Conservation (phyloP, 495 filamentous ascomycete genomes). For the Cetradonia linearis region DNA sequence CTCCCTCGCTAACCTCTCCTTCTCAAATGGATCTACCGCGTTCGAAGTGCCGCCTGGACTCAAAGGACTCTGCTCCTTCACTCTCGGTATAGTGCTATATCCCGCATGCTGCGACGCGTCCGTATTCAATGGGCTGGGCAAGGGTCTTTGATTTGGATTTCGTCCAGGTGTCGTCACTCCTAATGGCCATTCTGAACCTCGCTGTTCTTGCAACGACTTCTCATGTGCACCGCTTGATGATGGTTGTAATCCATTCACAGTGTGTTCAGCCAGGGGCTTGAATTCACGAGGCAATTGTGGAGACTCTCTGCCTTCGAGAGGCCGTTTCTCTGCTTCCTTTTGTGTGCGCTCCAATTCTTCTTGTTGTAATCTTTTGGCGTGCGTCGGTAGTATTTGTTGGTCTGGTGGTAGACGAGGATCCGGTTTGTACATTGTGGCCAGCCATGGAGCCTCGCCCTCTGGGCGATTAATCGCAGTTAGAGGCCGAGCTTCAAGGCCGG, state of each 20-base stretch:
- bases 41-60: conserved; percentile 25
- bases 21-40: conserved; percentile 17
- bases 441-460: conserved; percentile 93
- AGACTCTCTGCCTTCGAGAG: not conserved
- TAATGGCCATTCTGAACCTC: conserved; percentile 12
- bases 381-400: conserved; percentile 88
- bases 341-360: conserved; percentile 77
- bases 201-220: conserved; percentile 5
- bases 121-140: conserved; percentile 25
- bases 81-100: conserved; percentile 48
- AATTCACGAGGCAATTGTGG: conserved; percentile 9
- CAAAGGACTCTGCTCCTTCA: conserved; percentile 35
- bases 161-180: not conserved
- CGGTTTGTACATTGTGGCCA: conserved; percentile 88
- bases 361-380: conserved; percentile 83
- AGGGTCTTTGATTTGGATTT: conserved; percentile 22
- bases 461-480: conserved; percentile 59
- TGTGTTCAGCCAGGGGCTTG: conserved; percentile 19
- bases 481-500: conserved; percentile 47
- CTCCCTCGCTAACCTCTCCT: conserved; percentile 12
- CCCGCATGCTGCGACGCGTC: conserved; percentile 11
- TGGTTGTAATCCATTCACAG: conserved; percentile 17
- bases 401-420: conserved; percentile 91
- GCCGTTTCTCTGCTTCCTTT: conserved; percentile 16
- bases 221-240: conserved; percentile 10